Base-by-base conservation (phyloP, 2,329 filamentous ascomycete species). In the Pseudocercospora fijiensis region DNA sequence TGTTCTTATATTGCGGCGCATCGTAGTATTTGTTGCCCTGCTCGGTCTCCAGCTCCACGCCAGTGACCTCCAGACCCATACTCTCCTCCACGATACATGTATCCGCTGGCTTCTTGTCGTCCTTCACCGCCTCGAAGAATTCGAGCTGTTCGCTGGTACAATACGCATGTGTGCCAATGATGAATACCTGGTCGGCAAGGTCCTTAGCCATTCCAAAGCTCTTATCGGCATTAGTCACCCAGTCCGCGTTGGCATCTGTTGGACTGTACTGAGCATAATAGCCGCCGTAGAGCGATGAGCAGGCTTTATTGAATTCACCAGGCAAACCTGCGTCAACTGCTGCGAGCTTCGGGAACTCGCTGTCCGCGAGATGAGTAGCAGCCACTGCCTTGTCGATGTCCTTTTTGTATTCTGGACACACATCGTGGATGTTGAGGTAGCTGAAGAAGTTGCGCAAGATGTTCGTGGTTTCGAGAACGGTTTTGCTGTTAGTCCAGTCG, bases 401-500 rank as follows among this genome's bases (percentile, higher is more conserved):
- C 0, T 83, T 79, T 0, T 77, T 81, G 73, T 93, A 90, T 75
- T 98, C 95, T 0, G 90, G 89, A 72, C 92, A 96, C 16, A 96
- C 94, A 41, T 90, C 85, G 73, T 98, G 93, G 65, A 90, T 85
- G 9, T 93, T 81, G 0, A 98, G 81, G 69, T 97, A 99, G 68
- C 91, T 90, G 67, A 96, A 85, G 74, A 98, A 98, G 73, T 95
- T 96, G 64, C 86, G 85, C 45, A 97, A 82, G 0, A 96, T 85
- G 33, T 84, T 83, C 20, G 88, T 86, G 2, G 86, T 87, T 6
- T 83, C 76, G n/a, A 83, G 78, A 65, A 92, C 70, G 20, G 73
- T 82, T 11, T 83, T 77, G 0, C 78, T 74, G 4, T 78, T 81
- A 11, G 87, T 83, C 56, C 86, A 85, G 18, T 85, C 81, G 41